phyloP scores from a whole-genome alignment of 306 rosid species.

The Mimosa pudica region DNA sequence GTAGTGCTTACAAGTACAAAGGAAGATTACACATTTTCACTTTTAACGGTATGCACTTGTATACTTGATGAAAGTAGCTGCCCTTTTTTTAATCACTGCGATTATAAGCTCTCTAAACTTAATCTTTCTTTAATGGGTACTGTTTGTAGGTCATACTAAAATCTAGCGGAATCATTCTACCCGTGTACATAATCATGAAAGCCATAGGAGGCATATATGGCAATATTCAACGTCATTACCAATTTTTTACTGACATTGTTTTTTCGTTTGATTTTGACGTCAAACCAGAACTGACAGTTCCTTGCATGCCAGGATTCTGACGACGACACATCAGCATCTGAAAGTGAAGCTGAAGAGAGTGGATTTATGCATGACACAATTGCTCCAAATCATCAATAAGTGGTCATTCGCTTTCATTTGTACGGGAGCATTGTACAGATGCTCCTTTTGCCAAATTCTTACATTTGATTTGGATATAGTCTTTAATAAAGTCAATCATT shows the following conservation, averaged over 20 bases:
- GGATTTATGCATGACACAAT: conserved; percentile 37
- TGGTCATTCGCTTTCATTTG: conserved; percentile 29
- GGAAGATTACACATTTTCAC: conserved; percentile 79
- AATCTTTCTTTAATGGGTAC: not conserved
- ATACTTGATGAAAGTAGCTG: not conserved
- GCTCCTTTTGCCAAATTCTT: conserved; percentile 37
- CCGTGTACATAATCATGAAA: conserved; percentile 67
- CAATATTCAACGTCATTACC: conserved; percentile 39
- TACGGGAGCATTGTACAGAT: conserved; percentile 41
- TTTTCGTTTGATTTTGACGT: not conserved
- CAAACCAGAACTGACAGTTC: not conserved
- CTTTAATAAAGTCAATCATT: not conserved
- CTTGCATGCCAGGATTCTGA: conserved; percentile 40
- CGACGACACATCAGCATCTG: conserved; percentile 42
- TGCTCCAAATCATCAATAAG: conserved; percentile 33
- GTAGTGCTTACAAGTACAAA: conserved; percentile 51
- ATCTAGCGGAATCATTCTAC: conserved; percentile 76
- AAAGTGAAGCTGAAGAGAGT: conserved; percentile 42
- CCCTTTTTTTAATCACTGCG: not conserved
- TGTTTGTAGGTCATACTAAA: conserved; percentile 54
- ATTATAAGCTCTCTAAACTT: not conserved
- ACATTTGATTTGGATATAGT: conserved; percentile 16
- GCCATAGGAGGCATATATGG: conserved; percentile 58
- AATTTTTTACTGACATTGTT: not conserved
- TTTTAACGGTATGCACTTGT: conserved; percentile 61